phyloP scores from a whole-genome alignment of 139 green algal genomes.

The Auxenochlorella pyrenoidosa region DNA sequence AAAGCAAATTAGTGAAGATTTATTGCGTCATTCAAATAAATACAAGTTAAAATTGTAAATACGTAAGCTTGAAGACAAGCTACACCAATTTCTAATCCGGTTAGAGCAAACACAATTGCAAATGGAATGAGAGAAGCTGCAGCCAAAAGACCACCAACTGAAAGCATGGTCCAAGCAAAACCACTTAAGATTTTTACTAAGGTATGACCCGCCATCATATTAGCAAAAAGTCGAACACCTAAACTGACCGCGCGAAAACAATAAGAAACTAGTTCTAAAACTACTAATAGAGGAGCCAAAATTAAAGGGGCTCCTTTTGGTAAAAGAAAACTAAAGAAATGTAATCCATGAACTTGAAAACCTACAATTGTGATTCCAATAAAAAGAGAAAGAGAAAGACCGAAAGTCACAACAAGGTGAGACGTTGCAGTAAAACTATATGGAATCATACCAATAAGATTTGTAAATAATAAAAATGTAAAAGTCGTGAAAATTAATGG shows the following conservation, averaged over 20 bases:
- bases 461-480: conserved; percentile 73
- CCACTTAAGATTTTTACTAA: conserved; percentile 77
- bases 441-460: conserved; percentile 81
- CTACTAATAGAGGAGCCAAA: conserved; percentile 69
- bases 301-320: conserved; percentile 69
- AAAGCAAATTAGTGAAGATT: conserved; percentile 52
- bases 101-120: conserved; percentile 68
- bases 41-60: conserved; percentile 72
- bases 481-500: conserved; percentile 76
- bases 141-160: conserved; percentile 61
- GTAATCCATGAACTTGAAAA: conserved; percentile 74
- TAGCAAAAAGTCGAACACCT: conserved; percentile 71
- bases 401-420: conserved; percentile 77
- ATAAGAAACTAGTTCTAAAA: conserved; percentile 74
- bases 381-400: conserved; percentile 75
- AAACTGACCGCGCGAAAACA: conserved; percentile 49
- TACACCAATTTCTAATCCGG: conserved; percentile 64
- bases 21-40: conserved; percentile 74
- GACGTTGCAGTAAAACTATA: conserved; percentile 80
- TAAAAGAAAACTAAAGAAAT: conserved; percentile 80
- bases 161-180: conserved; percentile 79
- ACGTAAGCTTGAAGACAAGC: conserved; percentile 72
- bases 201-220: conserved; percentile 79
- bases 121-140: conserved; percentile 57
- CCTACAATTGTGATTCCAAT: conserved; percentile 76